Evolutionary conservation across 179 eudicot genomes (phyloP), one percentile per base, ranked within the genome.

Genomic region (Nepenthes alata): DNA sequence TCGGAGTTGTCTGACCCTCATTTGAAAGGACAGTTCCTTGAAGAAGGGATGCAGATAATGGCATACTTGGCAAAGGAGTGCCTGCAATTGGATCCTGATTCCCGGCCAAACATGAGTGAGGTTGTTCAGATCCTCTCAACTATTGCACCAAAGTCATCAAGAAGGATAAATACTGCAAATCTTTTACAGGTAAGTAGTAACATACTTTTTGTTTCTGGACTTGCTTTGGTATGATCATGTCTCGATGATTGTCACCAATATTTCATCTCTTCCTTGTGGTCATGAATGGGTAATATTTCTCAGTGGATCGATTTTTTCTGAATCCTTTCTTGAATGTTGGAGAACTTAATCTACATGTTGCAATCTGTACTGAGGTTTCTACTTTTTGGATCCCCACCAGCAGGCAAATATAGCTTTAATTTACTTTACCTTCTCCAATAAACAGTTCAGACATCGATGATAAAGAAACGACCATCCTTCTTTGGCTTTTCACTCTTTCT

Each of bases 21-120:
- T 53, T 64, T 91, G 35, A 57, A 77, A 51, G 88, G 98, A 34
- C 57, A 67, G 36, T 86, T 83, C 61, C 75, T 80, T 35, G 93
- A 74, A 71, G 96, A 89, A 80, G 98, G 85, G 75, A 70, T 91
- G 83, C 93, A 81, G 55, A 78, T 89, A 67, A 81, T 91, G 93
- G 96, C 96, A 66, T 91, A 86, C 77, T 72, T 91, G 66, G 98
- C 98, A 54, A 91, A 89, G 79, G 98, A 91, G 80, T 91, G 98
- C 69, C 75, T 91, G 68, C 73, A 81, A 53, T 63, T 86, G 78
- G 96, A 89, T 80, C 98, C 98, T 56, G 98, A 91, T 67, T 75
- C 78, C 55, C 89, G 96, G 35, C 98, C 98, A 60, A 80, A 75
- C 75, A 91, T 91, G 98, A 85, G 85, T 44, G 98, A 91, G 76